Evolutionary conservation across 345 rosid species (phyloP).

Genomic region (Clarkia xantiana): DNA sequence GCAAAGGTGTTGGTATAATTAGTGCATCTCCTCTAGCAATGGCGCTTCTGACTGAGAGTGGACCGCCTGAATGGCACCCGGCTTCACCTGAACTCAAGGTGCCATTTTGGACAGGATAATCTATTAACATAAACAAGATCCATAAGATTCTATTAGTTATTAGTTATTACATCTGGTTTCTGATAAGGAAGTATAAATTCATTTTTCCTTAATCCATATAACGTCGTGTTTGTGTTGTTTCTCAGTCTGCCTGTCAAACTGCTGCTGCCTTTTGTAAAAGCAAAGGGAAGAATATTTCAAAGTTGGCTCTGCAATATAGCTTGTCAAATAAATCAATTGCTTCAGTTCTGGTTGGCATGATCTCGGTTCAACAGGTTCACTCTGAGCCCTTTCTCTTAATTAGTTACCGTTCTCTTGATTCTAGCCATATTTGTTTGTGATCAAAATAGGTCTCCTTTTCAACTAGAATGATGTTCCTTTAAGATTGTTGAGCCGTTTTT

Average conservation of each 20-base stretch:
- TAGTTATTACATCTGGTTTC: too few relatives aligned
- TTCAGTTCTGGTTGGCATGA: constrained; percentile 76
- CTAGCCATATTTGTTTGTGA: too few relatives aligned
- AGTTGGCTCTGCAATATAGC: constrained; percentile 79
- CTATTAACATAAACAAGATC: too few relatives aligned
- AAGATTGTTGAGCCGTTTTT: too few relatives aligned
- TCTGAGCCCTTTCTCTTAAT: not conserved
- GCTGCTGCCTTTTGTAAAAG: constrained; percentile 52
- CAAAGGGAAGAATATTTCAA: constrained; percentile 69
- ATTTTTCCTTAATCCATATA: too few relatives aligned
- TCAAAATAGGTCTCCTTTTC: too few relatives aligned
- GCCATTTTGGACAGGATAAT: not conserved
- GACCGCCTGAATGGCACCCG: constrained; percentile 98
- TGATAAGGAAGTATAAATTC: too few relatives aligned
- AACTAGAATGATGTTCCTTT: too few relatives aligned
- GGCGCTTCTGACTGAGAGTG: constrained; percentile 80
- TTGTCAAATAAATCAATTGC: constrained; percentile 61
- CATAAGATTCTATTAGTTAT: too few relatives aligned
- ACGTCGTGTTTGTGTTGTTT: not conserved
- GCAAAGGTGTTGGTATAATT: constrained; percentile 72
- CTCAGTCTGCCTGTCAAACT: constrained; percentile 62
- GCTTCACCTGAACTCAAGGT: constrained; percentile 81
- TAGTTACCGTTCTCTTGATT: too few relatives aligned
- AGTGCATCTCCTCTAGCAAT: constrained; percentile 83
- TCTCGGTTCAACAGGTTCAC: constrained; percentile 58